A percentile compares a stretch with the other conserved stretches of the same genome.
Evolutionary conservation across 2,329 filamentous ascomycete species (phyloP).

Genomic region (Teratosphaeria gauchensis): DNA sequence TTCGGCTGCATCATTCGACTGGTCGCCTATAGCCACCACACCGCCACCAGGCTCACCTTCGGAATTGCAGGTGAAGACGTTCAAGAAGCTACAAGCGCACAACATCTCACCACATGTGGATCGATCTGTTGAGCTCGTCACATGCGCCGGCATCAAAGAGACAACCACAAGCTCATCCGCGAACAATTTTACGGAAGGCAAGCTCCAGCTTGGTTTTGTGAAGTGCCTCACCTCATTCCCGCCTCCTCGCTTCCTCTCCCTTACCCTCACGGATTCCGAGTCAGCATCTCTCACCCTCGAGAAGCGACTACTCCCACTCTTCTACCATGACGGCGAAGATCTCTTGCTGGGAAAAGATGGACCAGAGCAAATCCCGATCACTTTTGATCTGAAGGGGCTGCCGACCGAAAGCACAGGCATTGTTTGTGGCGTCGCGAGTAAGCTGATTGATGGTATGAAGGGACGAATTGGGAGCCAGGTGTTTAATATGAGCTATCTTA

Average conservation of each 20-base stretch:
- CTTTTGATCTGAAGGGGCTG: conserved; percentile 70
- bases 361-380: conserved; percentile 69
- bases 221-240: conserved; percentile 39
- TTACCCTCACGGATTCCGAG: conserved; percentile 64
- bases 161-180: conserved; percentile 20
- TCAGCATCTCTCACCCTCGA: conserved; percentile 66
- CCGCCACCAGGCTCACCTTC: conserved; percentile 64
- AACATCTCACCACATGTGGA: conserved; percentile 66
- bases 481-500: conserved; percentile 76
- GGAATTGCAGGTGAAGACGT: conserved; percentile 75
- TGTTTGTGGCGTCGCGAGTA: conserved; percentile 83
- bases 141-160: conserved; percentile 61
- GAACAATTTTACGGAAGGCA: conserved; percentile 29
- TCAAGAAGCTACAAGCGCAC: conserved; percentile 68
- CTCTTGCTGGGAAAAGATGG: conserved; percentile 66
- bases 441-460: conserved; percentile 62
- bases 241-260: conserved; percentile 59
- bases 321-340: conserved; percentile 38
- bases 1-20: conserved; percentile 36
- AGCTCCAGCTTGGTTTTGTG: conserved; percentile 38
- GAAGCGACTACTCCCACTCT: conserved; percentile 52
- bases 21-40: conserved; percentile 48
- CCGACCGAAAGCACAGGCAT: conserved; percentile 88
- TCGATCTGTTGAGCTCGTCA: conserved; percentile 59
- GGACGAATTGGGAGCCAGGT: conserved; percentile 36